Evolutionary conservation across 257 asterid genomes (phyloP), one percentile per base, ranked within the genome.

Genomic region (Perilla frutescens): DNA sequence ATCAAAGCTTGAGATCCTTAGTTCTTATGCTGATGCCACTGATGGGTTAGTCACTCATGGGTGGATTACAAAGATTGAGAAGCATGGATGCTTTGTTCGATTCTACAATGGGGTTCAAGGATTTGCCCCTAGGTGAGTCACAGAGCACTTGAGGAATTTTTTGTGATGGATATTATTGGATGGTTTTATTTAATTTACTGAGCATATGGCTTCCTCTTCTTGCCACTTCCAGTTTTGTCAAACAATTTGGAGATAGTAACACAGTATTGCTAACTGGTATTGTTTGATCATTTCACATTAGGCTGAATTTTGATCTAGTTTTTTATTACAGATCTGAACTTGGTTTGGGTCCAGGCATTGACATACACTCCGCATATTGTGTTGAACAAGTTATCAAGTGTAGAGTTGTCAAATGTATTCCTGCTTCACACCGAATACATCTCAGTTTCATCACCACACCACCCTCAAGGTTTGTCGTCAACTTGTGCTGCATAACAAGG

Each of bases 311-410:
- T 73, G 68, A 53, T 32, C 64, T 37, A 12, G 40, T 62, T 48
- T 71, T 79, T 68, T 85, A 53, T 79, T 78, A 82, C 92, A 95
- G 99, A 79, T 95, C 93, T 75, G 98, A 92, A 87, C 96, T 95
- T 79, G 97, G 96, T 70, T 77, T 95, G 85, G 87, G 85, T 69
- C 92, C 95, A 7, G 96, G 88, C 57, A 70, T 76, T 86, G 97
- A 90, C 72, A 86, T 89, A 79, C 78, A 79, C 80, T 92, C 94
- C 65, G 76, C 84, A 86, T 92, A 89, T 83, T 96, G 92, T 84
- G 92, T 95, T 61, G 99, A 95, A 66, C 99, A 95, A 89, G 99
- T 92, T 77, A 96, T 95, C 43, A 92, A 92, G 82, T 95, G 98
- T 77, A 85, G 98, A 82, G 97, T 95, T 65, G 86, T 88, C 59